A percentile compares a stretch with the other conserved stretches of the same genome.
These are phyloP conservation scores for Chytridiales sp. DNA, from an alignment of 371 early-diverging fungal species.

Conservation along the genomic window DNA sequence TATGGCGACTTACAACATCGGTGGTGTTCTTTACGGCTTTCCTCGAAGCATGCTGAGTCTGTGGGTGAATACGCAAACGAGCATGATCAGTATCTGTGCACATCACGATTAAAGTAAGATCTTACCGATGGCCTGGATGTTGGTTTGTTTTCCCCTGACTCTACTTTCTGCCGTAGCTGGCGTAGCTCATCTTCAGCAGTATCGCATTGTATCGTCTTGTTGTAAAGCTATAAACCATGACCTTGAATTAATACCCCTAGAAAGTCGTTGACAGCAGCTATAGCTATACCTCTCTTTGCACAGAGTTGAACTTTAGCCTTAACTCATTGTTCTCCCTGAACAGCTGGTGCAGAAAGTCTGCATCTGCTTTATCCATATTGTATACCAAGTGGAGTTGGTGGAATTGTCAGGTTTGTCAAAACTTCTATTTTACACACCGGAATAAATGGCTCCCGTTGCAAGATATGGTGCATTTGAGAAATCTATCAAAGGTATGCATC, in stretches of 20 bases:
- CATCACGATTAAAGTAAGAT: too few species aligned
- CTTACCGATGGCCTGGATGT: conserved; percentile 24
- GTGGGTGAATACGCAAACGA: background rate
- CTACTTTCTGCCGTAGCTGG: conserved; percentile 34
- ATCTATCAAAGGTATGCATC: too few species aligned
- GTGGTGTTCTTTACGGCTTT: conserved; percentile 15
- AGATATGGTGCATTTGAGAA: too few species aligned
- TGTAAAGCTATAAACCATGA: conserved; percentile 40
- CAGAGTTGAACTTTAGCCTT: conserved; percentile 36
- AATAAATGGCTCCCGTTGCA: too few species aligned
- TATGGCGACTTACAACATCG: conserved; percentile 17
- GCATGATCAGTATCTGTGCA: conserved; percentile 1
- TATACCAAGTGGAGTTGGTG: too few species aligned
- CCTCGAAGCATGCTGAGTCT: conserved; percentile 11
- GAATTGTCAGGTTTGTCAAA: too few species aligned
- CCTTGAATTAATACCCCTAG: background rate
- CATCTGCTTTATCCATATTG: conserved; percentile 51
- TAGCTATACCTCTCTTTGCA: conserved; percentile 53
- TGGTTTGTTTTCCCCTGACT: conserved; percentile 21
- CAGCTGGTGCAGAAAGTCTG: conserved; percentile 48
- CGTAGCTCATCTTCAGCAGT: conserved; percentile 47
- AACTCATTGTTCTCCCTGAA: conserved; percentile 57
- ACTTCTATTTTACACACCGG: too few species aligned
- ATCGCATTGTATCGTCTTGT: conserved; percentile 44
- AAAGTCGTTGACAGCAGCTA: background rate